Base-by-base conservation (phyloP, 106 monocot genomes). In the Dioscorea alata region DNA sequence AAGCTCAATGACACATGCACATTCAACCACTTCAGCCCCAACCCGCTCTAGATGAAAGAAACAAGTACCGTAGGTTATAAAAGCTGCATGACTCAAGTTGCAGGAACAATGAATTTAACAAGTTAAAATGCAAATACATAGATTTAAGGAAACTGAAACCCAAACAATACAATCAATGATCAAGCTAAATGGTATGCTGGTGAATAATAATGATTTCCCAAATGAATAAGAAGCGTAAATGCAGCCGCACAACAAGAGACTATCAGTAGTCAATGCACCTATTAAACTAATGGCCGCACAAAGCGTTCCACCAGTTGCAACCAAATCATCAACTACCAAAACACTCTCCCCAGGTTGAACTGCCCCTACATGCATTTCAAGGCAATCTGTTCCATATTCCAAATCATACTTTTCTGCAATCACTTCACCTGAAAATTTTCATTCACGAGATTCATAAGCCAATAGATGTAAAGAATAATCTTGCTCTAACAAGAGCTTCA, bases 271-370 rank as follows among this genome's bases (percentile, higher is more conserved):
- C 13, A 1, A 22, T 59, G 72, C 49, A 83, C 82, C 82, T 33
- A 83, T 78, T 63, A 83, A 71, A 59, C 60, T 78, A 15, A 83
- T 83, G 57, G 82, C 82, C 54, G 82, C 82, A 62, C 78, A 74
- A 12, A 83, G 74, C n/a, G 82, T 83, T 51, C 82, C 82, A 20
- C 82, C 82, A 15, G 82, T 83, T 12, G 82, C 82, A 22, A 83
- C 61, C 56, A 83, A 57, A 74, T 83, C 82, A 62, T 83, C 82
- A 65, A 83, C 78, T 13, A 83, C 69, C 69, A 83, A 23, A 50
- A 74, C 74, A 59, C 52, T 78, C 16, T 83, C 82, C 34, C 78
- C 78, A 48, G 78, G 70, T 59, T 78, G 70, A 6, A 78, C 78
- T 25, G 82, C 82, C 7, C 74, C 82, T 18, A 74, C 61, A 58